Evolutionary conservation across 805 yeast species (phyloP).

Genomic region (Candida takata): DNA sequence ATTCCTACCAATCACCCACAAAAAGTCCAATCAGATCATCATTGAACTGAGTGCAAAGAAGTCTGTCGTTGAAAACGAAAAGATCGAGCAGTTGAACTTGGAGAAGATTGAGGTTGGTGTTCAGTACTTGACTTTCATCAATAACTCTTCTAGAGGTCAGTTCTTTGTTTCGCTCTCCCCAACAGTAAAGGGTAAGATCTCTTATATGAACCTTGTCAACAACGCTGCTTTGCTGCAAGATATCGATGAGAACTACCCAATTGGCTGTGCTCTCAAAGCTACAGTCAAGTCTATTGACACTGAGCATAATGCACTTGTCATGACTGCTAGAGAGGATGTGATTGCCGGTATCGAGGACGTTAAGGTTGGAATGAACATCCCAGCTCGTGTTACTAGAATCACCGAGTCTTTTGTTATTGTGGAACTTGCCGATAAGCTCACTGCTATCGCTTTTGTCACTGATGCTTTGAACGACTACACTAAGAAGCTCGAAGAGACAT

Average conservation of each 20-base stretch:
- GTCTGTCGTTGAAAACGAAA: slow-evolving; percentile 28
- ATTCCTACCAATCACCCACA: slow-evolving; percentile 59
- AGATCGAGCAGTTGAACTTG: slow-evolving; percentile 28
- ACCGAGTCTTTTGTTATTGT: slow-evolving; percentile 56
- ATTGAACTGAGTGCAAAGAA: slow-evolving; percentile 58
- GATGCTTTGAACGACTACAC: slow-evolving; percentile 72
- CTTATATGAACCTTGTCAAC: slow-evolving; percentile 56
- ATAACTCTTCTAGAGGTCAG: slow-evolving; percentile 51
- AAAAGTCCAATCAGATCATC: slow-evolving; percentile 45
- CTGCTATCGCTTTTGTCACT: slow-evolving; percentile 62
- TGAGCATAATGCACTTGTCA: slow-evolving; percentile 42
- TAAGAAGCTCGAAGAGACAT: slow-evolving; percentile 42
- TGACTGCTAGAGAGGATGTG: slow-evolving; percentile 42
- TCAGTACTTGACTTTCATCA: slow-evolving; percentile 53
- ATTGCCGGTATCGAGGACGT: slow-evolving; percentile 42
- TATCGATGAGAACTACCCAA: slow-evolving; percentile 52
- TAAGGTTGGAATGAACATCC: slow-evolving; percentile 45
- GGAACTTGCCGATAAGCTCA: slow-evolving; percentile 55
- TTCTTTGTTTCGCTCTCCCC: slow-evolving; percentile 71
- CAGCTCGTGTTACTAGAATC: slow-evolving; percentile 57
- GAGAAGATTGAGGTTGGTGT: slow-evolving; percentile 43
- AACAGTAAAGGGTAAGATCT: slow-evolving; percentile 54
- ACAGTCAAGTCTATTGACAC: slow-evolving; percentile 46
- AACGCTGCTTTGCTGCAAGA: slow-evolving; percentile 41
- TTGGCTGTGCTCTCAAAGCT: slow-evolving; percentile 64